Conservation (phyloP, 805 yeast species). For the Ogataea paraovalis region DNA sequence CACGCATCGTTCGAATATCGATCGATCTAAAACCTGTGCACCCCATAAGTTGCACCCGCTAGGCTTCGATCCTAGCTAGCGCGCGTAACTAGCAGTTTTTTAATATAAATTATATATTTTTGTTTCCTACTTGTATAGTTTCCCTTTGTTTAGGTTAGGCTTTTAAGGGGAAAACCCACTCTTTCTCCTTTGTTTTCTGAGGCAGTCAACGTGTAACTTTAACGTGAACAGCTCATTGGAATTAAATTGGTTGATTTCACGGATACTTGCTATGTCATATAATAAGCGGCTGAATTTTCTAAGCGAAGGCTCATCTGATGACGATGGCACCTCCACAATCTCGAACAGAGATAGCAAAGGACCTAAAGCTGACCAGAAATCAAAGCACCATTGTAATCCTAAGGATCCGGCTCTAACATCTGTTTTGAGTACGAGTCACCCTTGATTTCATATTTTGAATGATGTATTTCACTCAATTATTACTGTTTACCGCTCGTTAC, state of each 20-base stretch:
- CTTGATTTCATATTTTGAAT: too few relatives aligned
- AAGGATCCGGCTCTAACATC: not conserved
- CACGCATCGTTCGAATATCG: too few relatives aligned
- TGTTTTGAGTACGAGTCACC: slow-evolving; percentile 16
- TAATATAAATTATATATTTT: too few relatives aligned
- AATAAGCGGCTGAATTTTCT: slow-evolving; percentile 18
- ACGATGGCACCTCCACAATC: slow-evolving; percentile 5
- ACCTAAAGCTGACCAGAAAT: not conserved
- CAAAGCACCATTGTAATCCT: not conserved
- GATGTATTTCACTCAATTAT: too few relatives aligned
- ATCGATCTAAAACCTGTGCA: too few relatives aligned
- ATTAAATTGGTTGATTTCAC: not conserved
- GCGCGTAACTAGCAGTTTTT: too few relatives aligned
- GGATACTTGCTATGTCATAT: slow-evolving; percentile 13
- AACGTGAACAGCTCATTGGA: not conserved
- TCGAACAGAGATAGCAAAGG: not conserved
- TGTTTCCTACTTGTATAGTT: too few relatives aligned
- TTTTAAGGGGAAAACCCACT: not conserved
- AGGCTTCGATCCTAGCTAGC: too few relatives aligned
- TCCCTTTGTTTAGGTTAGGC: not conserved
- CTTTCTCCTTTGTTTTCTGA: too few relatives aligned
- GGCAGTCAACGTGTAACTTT: too few relatives aligned
- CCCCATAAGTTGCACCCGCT: too few relatives aligned
- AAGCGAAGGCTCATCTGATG: slow-evolving; percentile 16
- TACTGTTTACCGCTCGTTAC: not conserved